These are phyloP conservation scores for sweet orange (Citrus sinensis) DNA, from an alignment of 345 rosid species.

Conservation along the genomic window DVS_A1.0 CM039168.1:911501-912000, in stretches of 20 bases:
- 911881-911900: constrained; percentile 52
- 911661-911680: constrained; percentile 58
- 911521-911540: constrained; percentile 37
- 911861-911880: constrained; percentile 45
- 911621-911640: constrained; percentile 33
- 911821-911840: constrained; percentile 79
- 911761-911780: too few relatives aligned
- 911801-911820: constrained; percentile 67
- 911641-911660: constrained; percentile 48
- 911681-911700: constrained; percentile 77
- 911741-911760: too few relatives aligned
- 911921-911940: constrained; percentile 62
- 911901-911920: constrained; percentile 70
- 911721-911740: too few relatives aligned
- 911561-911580: constrained; percentile 3
- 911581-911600: constrained; percentile 21
- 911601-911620: constrained; percentile 19
- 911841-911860: constrained; percentile 74
- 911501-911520: constrained; percentile 21
- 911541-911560: constrained; percentile 39
- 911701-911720: background rate
- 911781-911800: constrained; percentile 45
- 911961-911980: too few relatives aligned
- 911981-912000: too few relatives aligned
- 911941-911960: constrained; percentile 29